These are phyloP conservation scores for Boletus holoroseus DNA, from an alignment of 1,284 basidiomycete genomes.

Conservation along the genomic window DNA sequence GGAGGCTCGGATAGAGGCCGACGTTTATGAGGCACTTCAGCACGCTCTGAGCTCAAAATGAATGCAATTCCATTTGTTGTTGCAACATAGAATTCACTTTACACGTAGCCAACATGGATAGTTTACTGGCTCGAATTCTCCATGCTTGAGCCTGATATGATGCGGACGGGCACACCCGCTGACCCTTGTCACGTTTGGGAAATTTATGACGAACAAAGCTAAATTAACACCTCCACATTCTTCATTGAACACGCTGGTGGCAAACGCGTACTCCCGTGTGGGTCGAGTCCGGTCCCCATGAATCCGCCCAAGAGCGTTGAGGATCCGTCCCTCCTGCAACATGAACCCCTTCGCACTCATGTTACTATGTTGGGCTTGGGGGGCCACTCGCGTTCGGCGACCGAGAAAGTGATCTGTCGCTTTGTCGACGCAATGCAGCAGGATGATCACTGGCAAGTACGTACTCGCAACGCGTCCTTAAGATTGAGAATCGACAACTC, in stretches of 20 bases:
- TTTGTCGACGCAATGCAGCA: constrained; percentile 19
- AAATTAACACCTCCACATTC: background rate
- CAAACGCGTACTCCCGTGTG: background rate
- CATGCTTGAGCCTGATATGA: background rate
- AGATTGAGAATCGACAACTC: background rate
- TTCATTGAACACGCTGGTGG: background rate
- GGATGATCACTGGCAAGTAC: constrained; percentile 16
- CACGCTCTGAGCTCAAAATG: constrained; percentile 69
- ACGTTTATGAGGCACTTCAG: constrained; percentile 94
- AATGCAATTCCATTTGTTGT: constrained; percentile 13
- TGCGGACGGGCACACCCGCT: no score
- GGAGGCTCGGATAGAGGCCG: constrained; percentile 92
- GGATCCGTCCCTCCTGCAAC: constrained; percentile 22
- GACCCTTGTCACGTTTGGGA: background rate
- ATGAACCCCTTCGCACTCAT: constrained; percentile 19
- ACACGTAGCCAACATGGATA: background rate
- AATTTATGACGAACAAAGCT: background rate
- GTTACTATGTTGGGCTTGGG: background rate
- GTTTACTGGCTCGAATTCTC: background rate
- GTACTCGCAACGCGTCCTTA: constrained; percentile 4
- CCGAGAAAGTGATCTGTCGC: background rate
- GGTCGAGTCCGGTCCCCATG: constrained; percentile 11
- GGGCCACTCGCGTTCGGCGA: constrained; percentile 1
- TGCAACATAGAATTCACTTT: constrained; percentile 14
- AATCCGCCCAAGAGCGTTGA: constrained; percentile 15